phyloP scores from a whole-genome alignment of 768 basidiomycete species.

The Lactarius hengduanensis region DNA sequence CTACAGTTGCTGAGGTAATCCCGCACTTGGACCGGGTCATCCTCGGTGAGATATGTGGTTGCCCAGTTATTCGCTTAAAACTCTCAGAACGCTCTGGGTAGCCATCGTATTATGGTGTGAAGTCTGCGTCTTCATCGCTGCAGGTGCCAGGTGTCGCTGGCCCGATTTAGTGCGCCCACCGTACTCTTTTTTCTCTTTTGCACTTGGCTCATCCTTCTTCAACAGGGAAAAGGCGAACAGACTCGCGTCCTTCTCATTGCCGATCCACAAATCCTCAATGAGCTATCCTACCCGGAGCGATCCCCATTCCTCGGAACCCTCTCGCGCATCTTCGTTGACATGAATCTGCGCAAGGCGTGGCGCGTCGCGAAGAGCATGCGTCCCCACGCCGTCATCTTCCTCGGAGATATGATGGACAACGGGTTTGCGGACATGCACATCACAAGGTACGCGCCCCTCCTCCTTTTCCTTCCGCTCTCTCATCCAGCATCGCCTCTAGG shows the following conservation, averaged over 20 bases:
- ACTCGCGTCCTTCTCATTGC: conserved; percentile 67
- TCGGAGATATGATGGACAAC: conserved; percentile 93
- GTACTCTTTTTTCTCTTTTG: not conserved
- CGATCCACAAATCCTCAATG: conserved; percentile 85
- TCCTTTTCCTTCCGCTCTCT: conserved; percentile 10
- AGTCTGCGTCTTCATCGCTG: conserved; percentile 49
- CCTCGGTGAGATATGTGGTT: not conserved
- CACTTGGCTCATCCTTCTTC: not conserved
- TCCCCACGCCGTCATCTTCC: conserved; percentile 75
- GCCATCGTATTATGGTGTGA: conserved; percentile 70
- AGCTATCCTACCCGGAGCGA: conserved; percentile 67
- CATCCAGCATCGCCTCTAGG: conserved; percentile 41
- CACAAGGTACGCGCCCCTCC: conserved; percentile 57
- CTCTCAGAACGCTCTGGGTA: conserved; percentile 60
- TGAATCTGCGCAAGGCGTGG: conserved; percentile 87
- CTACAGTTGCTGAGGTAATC: not conserved
- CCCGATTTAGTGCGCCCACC: conserved; percentile 12
- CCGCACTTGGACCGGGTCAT: not conserved
- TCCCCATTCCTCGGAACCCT: conserved; percentile 53
- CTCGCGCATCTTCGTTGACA: conserved; percentile 67
- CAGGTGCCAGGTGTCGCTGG: conserved; percentile 15
- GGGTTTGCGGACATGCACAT: conserved; percentile 65
- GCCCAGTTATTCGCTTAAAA: conserved; percentile 13
- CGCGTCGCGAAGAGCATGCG: conserved; percentile 53
- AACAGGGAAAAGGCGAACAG: conserved; percentile 13